Evolutionary conservation across 768 basidiomycete genomes (phyloP).

Genomic region (Austroboletus festivus): DNA sequence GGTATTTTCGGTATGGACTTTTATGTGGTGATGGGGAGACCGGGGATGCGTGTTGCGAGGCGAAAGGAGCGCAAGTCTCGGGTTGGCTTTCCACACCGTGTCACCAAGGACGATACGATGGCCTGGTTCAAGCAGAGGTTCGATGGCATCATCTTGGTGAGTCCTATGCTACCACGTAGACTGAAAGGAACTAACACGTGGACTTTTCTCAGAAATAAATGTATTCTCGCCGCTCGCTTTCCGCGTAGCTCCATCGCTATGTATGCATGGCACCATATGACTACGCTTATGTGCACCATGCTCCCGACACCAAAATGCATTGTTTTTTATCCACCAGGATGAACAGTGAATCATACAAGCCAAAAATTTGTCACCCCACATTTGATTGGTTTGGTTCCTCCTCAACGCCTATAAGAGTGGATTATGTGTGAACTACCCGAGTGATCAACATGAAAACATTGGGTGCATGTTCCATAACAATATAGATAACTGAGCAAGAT

Average conservation of each 20-base stretch:
- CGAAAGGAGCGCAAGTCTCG: slow-evolving; percentile 86
- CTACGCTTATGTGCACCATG: slow-evolving; percentile 24
- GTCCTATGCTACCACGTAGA: no score
- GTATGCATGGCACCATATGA: slow-evolving; percentile 28
- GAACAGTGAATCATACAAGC: no score
- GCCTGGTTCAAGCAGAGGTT: slow-evolving; percentile 99
- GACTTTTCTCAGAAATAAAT: slow-evolving; percentile 24
- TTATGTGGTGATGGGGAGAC: slow-evolving; percentile 95
- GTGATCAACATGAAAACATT: no score
- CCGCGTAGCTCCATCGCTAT: slow-evolving; percentile 3
- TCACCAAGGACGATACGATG: slow-evolving; percentile 96
- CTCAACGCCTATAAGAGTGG: no score
- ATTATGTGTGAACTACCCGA: no score
- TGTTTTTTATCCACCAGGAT: background rate
- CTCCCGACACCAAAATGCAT: slow-evolving; percentile 24
- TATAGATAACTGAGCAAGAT: background rate
- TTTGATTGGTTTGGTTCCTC: no score
- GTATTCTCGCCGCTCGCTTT: slow-evolving; percentile 2
- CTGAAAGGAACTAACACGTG: background rate
- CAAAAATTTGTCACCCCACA: no score
- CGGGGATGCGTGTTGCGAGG: slow-evolving; percentile 86
- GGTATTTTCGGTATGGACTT: slow-evolving; percentile 99
- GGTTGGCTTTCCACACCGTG: slow-evolving; percentile 84
- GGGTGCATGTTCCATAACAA: background rate
- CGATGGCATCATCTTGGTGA: slow-evolving; percentile 93